Evolutionary conservation across 176 grass and related monocot species (phyloP), one percentile per base, ranked within the genome.

Genomic region (Rhynchospora tenuis): DNA sequence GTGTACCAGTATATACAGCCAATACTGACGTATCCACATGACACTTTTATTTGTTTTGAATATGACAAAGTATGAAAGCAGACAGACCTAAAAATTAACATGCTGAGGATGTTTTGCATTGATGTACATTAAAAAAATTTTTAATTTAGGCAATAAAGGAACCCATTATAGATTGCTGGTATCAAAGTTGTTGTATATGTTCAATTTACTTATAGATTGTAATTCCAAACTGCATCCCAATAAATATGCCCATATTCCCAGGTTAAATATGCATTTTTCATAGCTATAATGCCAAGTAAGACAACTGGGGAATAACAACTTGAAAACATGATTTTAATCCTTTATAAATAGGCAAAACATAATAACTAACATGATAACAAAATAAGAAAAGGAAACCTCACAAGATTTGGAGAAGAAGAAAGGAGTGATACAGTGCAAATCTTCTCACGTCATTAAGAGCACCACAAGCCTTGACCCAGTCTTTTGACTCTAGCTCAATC

Each of bases 361-460:
- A 10, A 55, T 5, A 76, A 28, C 2, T 12, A 29, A 76, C 23
- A 27, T 64, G 8, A 60, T n/a, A 10, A 16, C 3, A 51, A 29
- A 47, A 52, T 75, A 80, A 14, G 17, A 17, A 79, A 15, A 59
- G 33, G 5, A 82, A 87, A 63, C 29, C 89, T 81, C 73, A 99
- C 97, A 99, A 85, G 81, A 93, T 89, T 2, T 84, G 93, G 1
- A 79, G 61, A 20, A 99, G 83, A 73, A 88, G 86, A 23, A 93
- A 71, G 28, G 86, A 58, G 70, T 96, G 91, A 86, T 90, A 88
- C 17, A 96, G 74, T 10, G 91, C 89, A 45, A 99, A 86, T 38
- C 93, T 83, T 61, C 97, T 86, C 17, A 88, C 85, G 85, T 96
- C 89, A 78, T 99, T 99, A 80, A 99, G 86, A 20, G 88, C 86